Conservation (phyloP, 2,329 filamentous ascomycete species). For the Stagonosporopsis vannaccii region DNA sequence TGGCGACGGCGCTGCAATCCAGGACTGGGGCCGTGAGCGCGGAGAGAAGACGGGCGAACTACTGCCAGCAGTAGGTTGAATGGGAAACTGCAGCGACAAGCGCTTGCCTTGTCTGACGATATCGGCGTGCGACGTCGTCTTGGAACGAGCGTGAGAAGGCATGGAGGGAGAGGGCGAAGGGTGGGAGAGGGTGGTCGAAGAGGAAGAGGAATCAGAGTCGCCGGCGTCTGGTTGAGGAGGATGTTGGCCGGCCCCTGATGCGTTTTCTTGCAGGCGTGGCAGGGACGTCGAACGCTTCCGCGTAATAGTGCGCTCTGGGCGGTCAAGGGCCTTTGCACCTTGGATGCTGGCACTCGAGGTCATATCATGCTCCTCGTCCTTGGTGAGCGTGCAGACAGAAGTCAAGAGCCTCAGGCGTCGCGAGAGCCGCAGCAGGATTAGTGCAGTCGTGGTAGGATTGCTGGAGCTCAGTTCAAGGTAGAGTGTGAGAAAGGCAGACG, state of each 20-base stretch:
- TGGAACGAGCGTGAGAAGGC: constrained; percentile 44
- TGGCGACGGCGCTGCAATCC: constrained; percentile 44
- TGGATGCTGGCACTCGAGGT: constrained; percentile 29
- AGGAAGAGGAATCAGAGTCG: constrained; percentile 21
- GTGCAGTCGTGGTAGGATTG: constrained; percentile 40
- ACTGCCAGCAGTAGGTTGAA: constrained; percentile 50
- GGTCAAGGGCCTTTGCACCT: constrained; percentile 33
- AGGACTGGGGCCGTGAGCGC: constrained; percentile 50
- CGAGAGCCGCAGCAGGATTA: constrained; percentile 46
- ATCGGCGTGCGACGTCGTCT: constrained; percentile 46
- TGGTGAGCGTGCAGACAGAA: constrained; percentile 31
- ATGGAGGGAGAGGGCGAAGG: constrained; percentile 25
- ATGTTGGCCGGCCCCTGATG: constrained; percentile 26
- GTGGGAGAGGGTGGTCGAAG: constrained; percentile 28
- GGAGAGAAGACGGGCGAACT: constrained; percentile 42
- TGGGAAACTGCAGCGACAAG: constrained; percentile 58
- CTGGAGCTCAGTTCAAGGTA: constrained; percentile 41
- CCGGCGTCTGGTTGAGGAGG: constrained; percentile 21
- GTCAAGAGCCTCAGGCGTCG: constrained; percentile 38
- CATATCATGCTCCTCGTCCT: constrained; percentile 33
- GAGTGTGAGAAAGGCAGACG: constrained; percentile 38
- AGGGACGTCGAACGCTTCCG: constrained; percentile 5
- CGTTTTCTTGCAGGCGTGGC: constrained; percentile 30
- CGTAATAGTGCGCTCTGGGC: constrained; percentile 32
- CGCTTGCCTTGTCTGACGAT: constrained; percentile 52